Conservation (phyloP, 345 rosid genomes). For the Erodium maritimum region DNA sequence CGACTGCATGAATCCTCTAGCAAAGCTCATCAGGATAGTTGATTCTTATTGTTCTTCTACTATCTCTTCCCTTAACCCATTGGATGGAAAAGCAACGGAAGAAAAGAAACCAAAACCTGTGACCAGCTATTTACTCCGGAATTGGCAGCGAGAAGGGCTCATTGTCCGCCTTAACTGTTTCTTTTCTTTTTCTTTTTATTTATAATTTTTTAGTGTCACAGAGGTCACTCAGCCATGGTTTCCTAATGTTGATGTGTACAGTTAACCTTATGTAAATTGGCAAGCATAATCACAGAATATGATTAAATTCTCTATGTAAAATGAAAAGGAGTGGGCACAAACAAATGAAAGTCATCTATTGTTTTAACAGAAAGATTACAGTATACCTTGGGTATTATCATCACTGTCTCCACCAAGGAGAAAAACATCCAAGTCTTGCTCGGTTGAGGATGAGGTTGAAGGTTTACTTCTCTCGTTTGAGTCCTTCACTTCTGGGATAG, state of each 20-base stretch:
- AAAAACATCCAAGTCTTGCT: conserved; percentile 50
- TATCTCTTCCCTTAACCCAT: too few species aligned
- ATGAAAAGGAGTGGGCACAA: background rate
- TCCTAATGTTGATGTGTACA: background rate
- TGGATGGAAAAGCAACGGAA: too few species aligned
- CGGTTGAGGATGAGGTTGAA: conserved; percentile 20
- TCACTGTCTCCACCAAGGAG: conserved; percentile 63
- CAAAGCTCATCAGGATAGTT: too few species aligned
- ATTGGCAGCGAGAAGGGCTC: too few species aligned
- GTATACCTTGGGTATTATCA: conserved; percentile 38
- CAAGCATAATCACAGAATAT: background rate
- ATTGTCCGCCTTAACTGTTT: background rate
- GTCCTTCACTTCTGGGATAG: conserved; percentile 18
- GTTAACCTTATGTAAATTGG: background rate
- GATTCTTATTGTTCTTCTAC: too few species aligned
- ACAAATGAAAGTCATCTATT: background rate
- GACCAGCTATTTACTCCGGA: too few species aligned
- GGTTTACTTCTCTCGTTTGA: conserved; percentile 20
- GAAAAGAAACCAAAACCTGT: too few species aligned
- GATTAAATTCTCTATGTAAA: background rate
- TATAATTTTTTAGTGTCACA: background rate
- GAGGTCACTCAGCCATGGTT: background rate
- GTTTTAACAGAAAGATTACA: background rate
- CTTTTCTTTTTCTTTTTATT: background rate
- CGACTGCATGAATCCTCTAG: too few species aligned